Conservation (phyloP, 805 yeast genomes). For the Wickerhamiella galacta region DNA sequence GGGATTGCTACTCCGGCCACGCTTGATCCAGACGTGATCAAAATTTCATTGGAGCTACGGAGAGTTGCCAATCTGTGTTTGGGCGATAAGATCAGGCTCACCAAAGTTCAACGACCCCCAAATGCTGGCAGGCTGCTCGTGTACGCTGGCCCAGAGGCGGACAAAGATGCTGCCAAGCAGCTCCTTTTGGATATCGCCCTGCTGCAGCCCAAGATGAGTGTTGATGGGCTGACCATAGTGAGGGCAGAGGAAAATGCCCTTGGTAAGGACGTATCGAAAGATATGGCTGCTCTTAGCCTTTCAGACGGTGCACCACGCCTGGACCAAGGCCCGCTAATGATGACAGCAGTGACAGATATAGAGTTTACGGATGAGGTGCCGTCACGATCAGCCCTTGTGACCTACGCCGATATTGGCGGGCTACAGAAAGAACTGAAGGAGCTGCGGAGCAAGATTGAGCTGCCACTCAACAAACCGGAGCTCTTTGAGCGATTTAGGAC, state of each 20-base stretch:
- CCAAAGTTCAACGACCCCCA: constrained; percentile 35
- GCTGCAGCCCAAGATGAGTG: constrained; percentile 21
- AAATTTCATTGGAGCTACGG: constrained; percentile 21
- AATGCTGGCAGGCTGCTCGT: constrained; percentile 26
- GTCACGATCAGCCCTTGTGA: constrained; percentile 5
- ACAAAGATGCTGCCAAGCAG: constrained; percentile 17
- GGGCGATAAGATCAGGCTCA: constrained; percentile 37
- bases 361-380: constrained; percentile 8
- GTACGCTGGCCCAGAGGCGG: constrained; percentile 11
- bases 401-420: constrained; percentile 61
- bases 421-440: constrained; percentile 42
- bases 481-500: constrained; percentile 74
- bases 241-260: no score
- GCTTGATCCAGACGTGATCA: constrained; percentile 15
- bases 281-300: no score
- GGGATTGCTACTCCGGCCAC: constrained; percentile 18
- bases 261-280: no score
- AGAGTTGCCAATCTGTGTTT: constrained; percentile 27
- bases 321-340: neutral
- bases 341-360: constrained; percentile 4
- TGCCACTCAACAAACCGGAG: constrained; percentile 66
- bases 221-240: no score
- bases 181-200: constrained; percentile 25
- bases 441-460: constrained; percentile 49
- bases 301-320: neutral